Base-by-base conservation (phyloP, 2,329 filamentous ascomycete genomes). In the Sporothrix protearum region DNA sequence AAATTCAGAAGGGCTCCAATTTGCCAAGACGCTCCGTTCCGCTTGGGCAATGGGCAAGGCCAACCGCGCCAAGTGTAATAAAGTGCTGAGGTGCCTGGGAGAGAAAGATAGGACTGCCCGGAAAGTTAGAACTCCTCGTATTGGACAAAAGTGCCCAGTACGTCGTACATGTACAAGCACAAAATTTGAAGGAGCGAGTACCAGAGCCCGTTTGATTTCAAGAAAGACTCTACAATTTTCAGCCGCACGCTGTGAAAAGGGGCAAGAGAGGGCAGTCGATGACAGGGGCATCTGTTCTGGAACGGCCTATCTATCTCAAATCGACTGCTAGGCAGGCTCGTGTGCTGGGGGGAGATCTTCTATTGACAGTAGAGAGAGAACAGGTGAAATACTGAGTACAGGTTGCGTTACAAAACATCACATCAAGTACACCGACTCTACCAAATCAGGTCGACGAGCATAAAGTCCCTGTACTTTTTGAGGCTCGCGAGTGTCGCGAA, bases 21-120 rank as follows among this genome's bases (percentile, higher is more conserved):
- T 63, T 63, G 57, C 57, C 57, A 61, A 61, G 57, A 42, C 57
- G 33, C 33, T 9, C 57, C 33, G 30, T 42, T 25, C 57, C 57
- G 33, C 57, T n/a, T n/a, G n/a, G n/a, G n/a, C n/a, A n/a, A n/a
- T 42, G 57, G n/a, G 33, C 49, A 53, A 53, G 49, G 49, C 49
- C 49, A 25, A 19, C 33, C 33, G 30, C 30, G 7, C 55, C 55
- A 39, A 61, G 8, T 59, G n/a, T n/a, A n/a, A 39, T 12, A 39
- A n/a, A 22, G 49, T 22, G 49, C 22, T 25, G 42, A 19, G 42
- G 4, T 57, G 25, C 49, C 49, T 53, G n/a, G 8, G 3, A 19
- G 42, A 47, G 19, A 12, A 8, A 51, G n/a, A 25, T n/a, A 51
- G 0, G 22, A 51, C 25, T 25, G 5, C 5, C 49, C 10, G 22